Base-by-base conservation (phyloP, 78 protist species). In the Acrasis kona region DNA sequence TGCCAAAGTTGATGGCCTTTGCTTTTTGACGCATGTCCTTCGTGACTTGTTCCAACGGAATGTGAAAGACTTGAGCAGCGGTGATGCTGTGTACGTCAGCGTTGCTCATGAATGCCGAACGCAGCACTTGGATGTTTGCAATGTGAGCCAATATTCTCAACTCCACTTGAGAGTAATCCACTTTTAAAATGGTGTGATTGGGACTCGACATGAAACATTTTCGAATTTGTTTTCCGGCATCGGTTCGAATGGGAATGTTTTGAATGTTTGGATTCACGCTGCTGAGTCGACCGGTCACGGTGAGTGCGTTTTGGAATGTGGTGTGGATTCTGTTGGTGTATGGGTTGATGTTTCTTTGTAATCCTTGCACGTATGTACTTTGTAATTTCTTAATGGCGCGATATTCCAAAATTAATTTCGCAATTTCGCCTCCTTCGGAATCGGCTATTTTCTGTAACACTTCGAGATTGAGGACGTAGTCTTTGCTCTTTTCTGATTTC, bases 1-100 rank as follows among this genome's bases (percentile, higher is more conserved):
- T 79, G 37, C 76, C 82, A 39, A 41, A 79, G 65, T 3, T 7
- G 28, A 79, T 74, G 31, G 82, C 64, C 74, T 79, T 79, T 34
- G 82, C 82, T 10, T 69, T 4, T 27, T 6, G 39, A 5, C 82
- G 73, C 36, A 68, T 70, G 6, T 9, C 77, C 28, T 67, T 67
- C 19, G 71, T 30, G 19, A 67, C 71, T 19, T 67, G 71, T 67
- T 67, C 71, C 19, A 67, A 19, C 19, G 71, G 71, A 31, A 67
- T 19, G n/a, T 67, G 19, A 19, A 67, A 67, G n/a, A 67, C 71
- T 67, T 67, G 71, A 19, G 66, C 19, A 30, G 71, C 71, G 19
- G 71, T 67, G 28, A 67, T 67, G 19, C n/a, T 30, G 28, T 67
- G 71, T 19, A 67, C 71, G 19, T 67, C 71, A 19, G 19, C 19